Evolutionary conservation across 179 eudicot species (phyloP).

Genomic region (Carnegiea gigantea): DNA sequence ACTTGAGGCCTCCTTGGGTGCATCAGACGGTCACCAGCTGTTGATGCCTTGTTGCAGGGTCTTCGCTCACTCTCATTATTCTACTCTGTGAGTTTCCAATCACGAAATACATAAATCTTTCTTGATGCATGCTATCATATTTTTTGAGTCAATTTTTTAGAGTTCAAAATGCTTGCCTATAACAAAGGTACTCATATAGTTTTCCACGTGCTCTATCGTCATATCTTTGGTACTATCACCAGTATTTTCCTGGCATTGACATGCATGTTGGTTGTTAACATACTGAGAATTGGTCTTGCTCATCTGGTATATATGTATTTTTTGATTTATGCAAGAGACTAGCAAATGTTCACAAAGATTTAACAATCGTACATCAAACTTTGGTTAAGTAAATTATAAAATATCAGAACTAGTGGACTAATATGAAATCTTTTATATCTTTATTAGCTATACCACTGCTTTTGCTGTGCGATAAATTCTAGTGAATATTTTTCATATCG

Average conservation of each 20-base stretch:
- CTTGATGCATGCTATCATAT: not conserved
- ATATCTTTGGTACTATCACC: not conserved
- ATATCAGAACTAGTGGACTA: no score
- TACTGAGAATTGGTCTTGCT: no score
- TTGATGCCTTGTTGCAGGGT: constrained; percentile 44
- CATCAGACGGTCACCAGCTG: constrained; percentile 43
- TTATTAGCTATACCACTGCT: no score
- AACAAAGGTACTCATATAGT: not conserved
- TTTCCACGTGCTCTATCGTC: not conserved
- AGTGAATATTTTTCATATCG: no score
- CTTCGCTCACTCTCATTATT: constrained; percentile 49
- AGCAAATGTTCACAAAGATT: no score
- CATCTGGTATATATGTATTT: no score
- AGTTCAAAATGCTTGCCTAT: not conserved
- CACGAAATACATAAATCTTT: not conserved
- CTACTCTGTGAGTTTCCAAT: constrained; percentile 47
- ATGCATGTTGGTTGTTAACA: not conserved
- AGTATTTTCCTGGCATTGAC: not conserved
- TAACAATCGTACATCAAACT: no score
- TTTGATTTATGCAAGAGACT: no score
- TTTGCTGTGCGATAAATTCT: no score
- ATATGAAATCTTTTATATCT: no score
- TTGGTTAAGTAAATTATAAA: no score
- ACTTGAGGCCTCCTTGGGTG: no score
- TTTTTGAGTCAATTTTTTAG: not conserved